These are phyloP conservation scores for Schizochytrium sp. DNA, from an alignment of 108 stramenopile genomes.

Conservation along the genomic window DNA sequence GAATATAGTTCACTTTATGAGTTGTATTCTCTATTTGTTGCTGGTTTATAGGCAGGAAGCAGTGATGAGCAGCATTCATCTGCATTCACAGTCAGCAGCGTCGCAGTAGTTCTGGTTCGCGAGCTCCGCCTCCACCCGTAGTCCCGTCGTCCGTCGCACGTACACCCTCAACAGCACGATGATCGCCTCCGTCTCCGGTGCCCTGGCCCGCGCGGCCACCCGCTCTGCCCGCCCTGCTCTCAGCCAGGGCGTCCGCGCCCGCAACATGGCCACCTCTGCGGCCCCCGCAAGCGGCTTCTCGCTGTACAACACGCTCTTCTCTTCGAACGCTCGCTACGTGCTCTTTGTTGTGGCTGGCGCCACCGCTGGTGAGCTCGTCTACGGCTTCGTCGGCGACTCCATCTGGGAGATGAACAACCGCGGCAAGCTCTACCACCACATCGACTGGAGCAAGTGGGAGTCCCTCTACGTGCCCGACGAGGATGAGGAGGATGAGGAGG, in stretches of 20 bases:
- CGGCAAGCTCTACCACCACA: conserved; percentile 60
- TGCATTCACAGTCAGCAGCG: no score
- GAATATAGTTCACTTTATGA: no score
- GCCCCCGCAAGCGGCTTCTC: not conserved
- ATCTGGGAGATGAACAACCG: conserved; percentile 60
- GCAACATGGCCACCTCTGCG: not conserved
- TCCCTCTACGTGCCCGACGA: conserved; percentile 33
- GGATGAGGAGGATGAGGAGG: conserved; percentile 52
- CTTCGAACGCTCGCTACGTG: conserved; percentile 46
- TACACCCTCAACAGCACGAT: not conserved
- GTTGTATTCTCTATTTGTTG: no score
- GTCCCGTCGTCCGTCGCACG: not conserved
- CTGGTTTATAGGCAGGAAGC: no score
- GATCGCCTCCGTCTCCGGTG: not conserved
- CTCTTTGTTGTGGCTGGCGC: conserved; percentile 47
- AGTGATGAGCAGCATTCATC: no score
- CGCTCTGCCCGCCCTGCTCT: not conserved
- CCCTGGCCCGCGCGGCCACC: conserved; percentile 21
- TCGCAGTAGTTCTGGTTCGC: no score
- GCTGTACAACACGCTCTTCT: conserved; percentile 48
- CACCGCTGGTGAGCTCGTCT: not conserved
- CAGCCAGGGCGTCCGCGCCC: not conserved
- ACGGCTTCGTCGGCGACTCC: conserved; percentile 55
- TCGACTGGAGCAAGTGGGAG: conserved; percentile 61
- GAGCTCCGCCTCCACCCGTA: no score